A percentile compares a stretch with the other conserved stretches of the same genome.
These are phyloP conservation scores for Cryptococcus sp. DNA, from an alignment of 1,284 basidiomycete species.

Conservation along the genomic window DNA sequence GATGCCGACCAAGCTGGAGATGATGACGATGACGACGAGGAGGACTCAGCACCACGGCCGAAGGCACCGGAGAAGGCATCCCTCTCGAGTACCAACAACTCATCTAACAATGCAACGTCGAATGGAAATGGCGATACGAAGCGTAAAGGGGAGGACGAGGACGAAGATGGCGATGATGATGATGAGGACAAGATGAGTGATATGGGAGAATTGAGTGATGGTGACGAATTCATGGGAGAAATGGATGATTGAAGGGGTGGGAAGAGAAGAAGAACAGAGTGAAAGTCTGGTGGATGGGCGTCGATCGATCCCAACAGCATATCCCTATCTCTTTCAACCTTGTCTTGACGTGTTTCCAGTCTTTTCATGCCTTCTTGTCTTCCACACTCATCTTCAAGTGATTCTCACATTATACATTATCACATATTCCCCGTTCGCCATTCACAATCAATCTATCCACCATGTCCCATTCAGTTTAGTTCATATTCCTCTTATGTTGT, in stretches of 20 bases:
- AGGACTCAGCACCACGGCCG: slow-evolving; percentile 9
- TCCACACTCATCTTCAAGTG: too few species aligned
- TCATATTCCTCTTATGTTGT: too few species aligned
- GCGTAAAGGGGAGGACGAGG: slow-evolving; percentile 48
- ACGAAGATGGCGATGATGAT: slow-evolving; percentile 59
- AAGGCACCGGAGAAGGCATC: slow-evolving; percentile 7
- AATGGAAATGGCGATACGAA: slow-evolving; percentile 5
- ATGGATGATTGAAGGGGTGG: slow-evolving; percentile 33
- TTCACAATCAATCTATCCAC: too few species aligned
- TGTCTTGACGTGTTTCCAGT: too few species aligned
- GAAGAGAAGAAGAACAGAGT: background rate
- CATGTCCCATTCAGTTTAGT: too few species aligned
- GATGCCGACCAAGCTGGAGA: slow-evolving; percentile 47
- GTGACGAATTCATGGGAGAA: slow-evolving; percentile 37
- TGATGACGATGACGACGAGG: slow-evolving; percentile 44
- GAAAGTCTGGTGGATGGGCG: too few species aligned
- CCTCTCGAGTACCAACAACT: slow-evolving; percentile 49
- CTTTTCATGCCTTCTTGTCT: too few species aligned
- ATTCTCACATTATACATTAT: too few species aligned
- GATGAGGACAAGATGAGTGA: slow-evolving; percentile 87
- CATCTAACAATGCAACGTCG: slow-evolving; percentile 53
- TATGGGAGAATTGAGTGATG: slow-evolving; percentile 70
- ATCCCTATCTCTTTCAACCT: too few species aligned
- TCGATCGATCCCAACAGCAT: too few species aligned
- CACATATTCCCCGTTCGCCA: too few species aligned